These are phyloP conservation scores for Chaetomiaceae sp. DNA, from an alignment of 2,329 filamentous ascomycete species.

Conservation along the genomic window DNA sequence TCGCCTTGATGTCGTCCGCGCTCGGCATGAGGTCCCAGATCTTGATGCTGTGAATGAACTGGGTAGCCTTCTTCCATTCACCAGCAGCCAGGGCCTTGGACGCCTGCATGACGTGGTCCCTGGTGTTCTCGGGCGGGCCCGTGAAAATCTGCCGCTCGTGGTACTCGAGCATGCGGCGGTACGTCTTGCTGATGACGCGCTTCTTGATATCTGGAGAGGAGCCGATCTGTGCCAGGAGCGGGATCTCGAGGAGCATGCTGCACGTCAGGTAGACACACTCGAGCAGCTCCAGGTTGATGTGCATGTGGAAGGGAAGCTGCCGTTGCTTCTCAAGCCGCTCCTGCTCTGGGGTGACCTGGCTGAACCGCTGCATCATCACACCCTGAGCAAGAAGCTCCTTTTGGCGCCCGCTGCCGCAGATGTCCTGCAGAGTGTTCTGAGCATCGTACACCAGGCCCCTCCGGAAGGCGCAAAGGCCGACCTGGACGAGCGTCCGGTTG, in stretches of 20 bases:
- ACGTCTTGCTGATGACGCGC: constrained; percentile 98
- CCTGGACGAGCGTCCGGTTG: constrained; percentile 96
- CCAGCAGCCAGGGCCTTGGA: constrained; percentile 94
- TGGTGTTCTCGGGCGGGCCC: constrained; percentile 95
- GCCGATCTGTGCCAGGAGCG: constrained; percentile 90
- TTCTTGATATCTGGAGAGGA: constrained; percentile 97
- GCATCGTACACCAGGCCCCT: constrained; percentile 95
- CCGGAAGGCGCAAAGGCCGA: constrained; percentile 96
- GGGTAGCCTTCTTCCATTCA: constrained; percentile 95
- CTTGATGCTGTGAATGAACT: constrained; percentile 96
- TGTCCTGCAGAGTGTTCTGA: constrained; percentile 95
- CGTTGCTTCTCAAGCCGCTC: constrained; percentile 95
- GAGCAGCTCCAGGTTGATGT: constrained; percentile 97
- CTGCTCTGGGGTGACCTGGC: constrained; percentile 93
- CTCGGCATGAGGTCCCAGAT: constrained; percentile 98
- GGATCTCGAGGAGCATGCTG: constrained; percentile 98
- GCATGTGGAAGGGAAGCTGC: constrained; percentile 99
- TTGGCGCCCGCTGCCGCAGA: constrained; percentile 93
- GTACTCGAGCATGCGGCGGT: constrained; percentile 98
- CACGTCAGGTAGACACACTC: constrained; percentile 98
- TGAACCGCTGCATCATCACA: constrained; percentile 96
- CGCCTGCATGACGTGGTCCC: constrained; percentile 98
- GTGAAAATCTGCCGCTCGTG: constrained; percentile 99
- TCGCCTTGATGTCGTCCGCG: constrained; percentile 87
- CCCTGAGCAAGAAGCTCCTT: constrained; percentile 98